These are phyloP conservation scores for Aureoboletus auriporus DNA, from an alignment of 768 basidiomycete genomes.

Conservation along the genomic window DNA sequence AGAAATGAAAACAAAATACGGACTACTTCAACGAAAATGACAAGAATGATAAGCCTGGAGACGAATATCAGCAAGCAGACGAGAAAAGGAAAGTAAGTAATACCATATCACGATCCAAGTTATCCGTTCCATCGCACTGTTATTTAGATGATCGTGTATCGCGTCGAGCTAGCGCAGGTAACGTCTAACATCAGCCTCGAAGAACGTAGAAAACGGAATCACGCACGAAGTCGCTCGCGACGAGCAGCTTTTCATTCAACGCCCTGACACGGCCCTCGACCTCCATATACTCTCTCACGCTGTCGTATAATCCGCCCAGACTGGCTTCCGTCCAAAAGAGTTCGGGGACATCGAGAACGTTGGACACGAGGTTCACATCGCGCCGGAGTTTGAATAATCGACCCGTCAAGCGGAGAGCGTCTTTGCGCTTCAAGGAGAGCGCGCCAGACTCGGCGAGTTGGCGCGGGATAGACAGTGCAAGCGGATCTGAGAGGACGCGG, in stretches of 20 bases:
- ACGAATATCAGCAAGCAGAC: slow-evolving; percentile 28
- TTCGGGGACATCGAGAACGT: slow-evolving; percentile 90
- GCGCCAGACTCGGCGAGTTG: slow-evolving; percentile 77
- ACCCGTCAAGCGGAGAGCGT: slow-evolving; percentile 86
- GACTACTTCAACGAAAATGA: slow-evolving; percentile 84
- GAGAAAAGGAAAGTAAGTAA: slow-evolving; percentile 39
- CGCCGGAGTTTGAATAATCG: slow-evolving; percentile 81
- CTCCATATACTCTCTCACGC: slow-evolving; percentile 93
- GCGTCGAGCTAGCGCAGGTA: slow-evolving; percentile 63
- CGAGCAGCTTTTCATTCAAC: slow-evolving; percentile 83
- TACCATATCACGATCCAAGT: slow-evolving; percentile 77
- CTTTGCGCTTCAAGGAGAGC: slow-evolving; percentile 69
- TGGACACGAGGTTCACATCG: slow-evolving; percentile 88
- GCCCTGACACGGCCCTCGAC: slow-evolving; percentile 78
- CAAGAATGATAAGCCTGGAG: slow-evolving; percentile 80
- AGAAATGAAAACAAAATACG: slow-evolving; percentile 18
- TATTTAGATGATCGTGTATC: slow-evolving; percentile 91
- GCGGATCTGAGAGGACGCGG: slow-evolving; percentile 71
- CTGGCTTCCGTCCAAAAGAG: slow-evolving; percentile 95
- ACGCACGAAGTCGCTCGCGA: slow-evolving; percentile 85
- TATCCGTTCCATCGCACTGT: slow-evolving; percentile 85
- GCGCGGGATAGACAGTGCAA: slow-evolving; percentile 76
- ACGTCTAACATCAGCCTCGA: background rate
- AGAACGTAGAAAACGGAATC: background rate
- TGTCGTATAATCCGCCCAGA: slow-evolving; percentile 84